Percentiles rank a stretch among this genome's conserved stretches.
Evolutionary conservation across 2,329 filamentous ascomycete species (phyloP).

Genomic region (Phaeosphaeriaceae sp.): DNA sequence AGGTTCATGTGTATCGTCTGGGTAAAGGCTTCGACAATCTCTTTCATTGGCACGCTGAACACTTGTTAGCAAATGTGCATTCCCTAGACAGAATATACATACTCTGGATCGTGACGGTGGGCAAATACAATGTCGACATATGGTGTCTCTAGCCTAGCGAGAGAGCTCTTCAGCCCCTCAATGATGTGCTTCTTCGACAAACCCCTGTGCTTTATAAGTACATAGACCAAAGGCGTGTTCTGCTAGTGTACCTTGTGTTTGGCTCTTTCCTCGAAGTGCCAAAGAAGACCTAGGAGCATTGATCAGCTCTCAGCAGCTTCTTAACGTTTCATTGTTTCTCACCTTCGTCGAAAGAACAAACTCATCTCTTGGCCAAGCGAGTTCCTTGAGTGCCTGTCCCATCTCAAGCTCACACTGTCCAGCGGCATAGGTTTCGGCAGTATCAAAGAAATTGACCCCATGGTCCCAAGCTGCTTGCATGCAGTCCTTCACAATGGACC

Average conservation of each 20-base stretch:
- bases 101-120: slow-evolving; percentile 63
- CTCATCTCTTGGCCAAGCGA: slow-evolving; percentile 54
- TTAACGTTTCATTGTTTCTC: not conserved
- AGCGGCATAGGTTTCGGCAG: slow-evolving; percentile 60
- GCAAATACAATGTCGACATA: slow-evolving; percentile 72
- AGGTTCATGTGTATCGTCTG: slow-evolving; percentile 61
- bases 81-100: slow-evolving; percentile 6
- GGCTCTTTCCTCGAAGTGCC: slow-evolving; percentile 65
- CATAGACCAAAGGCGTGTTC: slow-evolving; percentile 23
- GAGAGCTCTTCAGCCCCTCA: slow-evolving; percentile 64
- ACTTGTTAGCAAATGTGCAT: slow-evolving; percentile 8
- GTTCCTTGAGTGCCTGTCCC: slow-evolving; percentile 57
- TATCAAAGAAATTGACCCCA: slow-evolving; percentile 60
- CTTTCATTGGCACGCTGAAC: slow-evolving; percentile 63
- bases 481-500: slow-evolving; percentile 57
- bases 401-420: slow-evolving; percentile 69
- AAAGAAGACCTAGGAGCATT: slow-evolving; percentile 55
- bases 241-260: slow-evolving; percentile 54
- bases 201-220: slow-evolving; percentile 44
- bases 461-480: slow-evolving; percentile 58
- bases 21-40: slow-evolving; percentile 64
- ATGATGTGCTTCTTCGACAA: slow-evolving; percentile 59
- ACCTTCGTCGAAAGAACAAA: slow-evolving; percentile 37
- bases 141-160: slow-evolving; percentile 66
- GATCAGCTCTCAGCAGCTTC: slow-evolving; percentile 7